Conservation (phyloP, 306 rosid genomes). For the Cicer cuneatum region DNA sequence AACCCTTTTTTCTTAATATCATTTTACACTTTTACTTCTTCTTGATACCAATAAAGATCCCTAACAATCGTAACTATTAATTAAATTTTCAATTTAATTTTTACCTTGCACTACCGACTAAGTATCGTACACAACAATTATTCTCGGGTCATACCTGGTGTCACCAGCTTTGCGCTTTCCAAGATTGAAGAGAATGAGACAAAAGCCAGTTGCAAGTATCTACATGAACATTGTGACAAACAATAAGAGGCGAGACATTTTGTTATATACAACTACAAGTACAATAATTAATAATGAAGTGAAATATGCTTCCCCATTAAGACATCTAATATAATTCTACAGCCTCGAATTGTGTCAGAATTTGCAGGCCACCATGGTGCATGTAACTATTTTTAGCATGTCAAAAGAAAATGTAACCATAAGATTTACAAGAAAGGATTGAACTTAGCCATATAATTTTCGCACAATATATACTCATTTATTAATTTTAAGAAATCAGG, state of each 20-base stretch:
- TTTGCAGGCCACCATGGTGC: constrained; percentile 7
- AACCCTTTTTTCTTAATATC: neutral
- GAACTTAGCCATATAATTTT: constrained; percentile 26
- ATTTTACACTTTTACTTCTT: constrained; percentile 41
- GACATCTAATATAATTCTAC: constrained; percentile 36
- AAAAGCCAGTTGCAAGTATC: constrained; percentile 86
- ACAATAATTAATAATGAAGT: neutral
- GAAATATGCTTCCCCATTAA: neutral
- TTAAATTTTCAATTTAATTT: constrained; percentile 40
- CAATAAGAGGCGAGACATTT: constrained; percentile 24
- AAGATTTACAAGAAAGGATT: constrained; percentile 17
- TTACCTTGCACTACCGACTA: constrained; percentile 24
- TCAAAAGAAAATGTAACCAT: constrained; percentile 21
- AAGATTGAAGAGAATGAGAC: constrained; percentile 81
- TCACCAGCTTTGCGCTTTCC: constrained; percentile 91
- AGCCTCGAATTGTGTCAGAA: constrained; percentile 6
- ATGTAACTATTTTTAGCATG: constrained; percentile 16
- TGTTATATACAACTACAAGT: constrained; percentile 3
- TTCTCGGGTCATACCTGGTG: constrained; percentile 63
- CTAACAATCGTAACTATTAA: neutral
- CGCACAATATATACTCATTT: neutral
- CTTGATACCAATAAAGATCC: constrained; percentile 11
- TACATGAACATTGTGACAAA: constrained; percentile 46
- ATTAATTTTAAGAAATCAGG: neutral
- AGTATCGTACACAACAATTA: constrained; percentile 21